Evolutionary conservation across 345 rosid genomes (phyloP), one percentile per base, ranked within the genome.

Genomic region (Microcos paniculata): DNA sequence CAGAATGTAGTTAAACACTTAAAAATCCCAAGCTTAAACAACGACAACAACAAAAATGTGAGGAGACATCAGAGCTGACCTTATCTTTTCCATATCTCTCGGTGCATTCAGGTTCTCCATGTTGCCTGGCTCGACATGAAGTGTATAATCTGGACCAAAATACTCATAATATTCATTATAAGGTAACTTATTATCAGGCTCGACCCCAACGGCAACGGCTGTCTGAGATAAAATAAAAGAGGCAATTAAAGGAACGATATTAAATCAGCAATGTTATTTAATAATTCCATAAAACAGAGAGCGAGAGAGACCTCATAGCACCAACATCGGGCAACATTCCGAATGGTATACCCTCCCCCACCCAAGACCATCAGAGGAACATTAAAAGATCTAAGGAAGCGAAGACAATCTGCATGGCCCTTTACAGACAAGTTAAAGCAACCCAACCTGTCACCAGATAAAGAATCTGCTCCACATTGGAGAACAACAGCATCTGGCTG

Each of bases 271-370:
- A 43, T 42, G 28, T n/a, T 9, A 45, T 73, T 58, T 58, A 28
- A 80, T 23, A 51, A 38, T 68, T 52, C 43, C n/a, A 30, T 14
- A 18, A 43, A 26, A 15, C 38, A 24, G 51, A 63, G 23, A 24
- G 79, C 57, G 51, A 57, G 73, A 79, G 73, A 81, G 73, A 93
- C 99, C 98, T 96, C 98, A 42, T 93, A 96, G 85, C 97, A 92
- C 98, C 99, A 96, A 81, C 99, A 96, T 62, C 98, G 98, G 38
- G 99, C 97, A 64, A 96, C 99, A 83, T 96, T 96, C 71, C 99
- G 84, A 73, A 96, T 93, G 21, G 99, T 96, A 81, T 96, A 96
- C 33, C 99, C 99, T 72, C 99, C 99, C 57, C 99, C 99, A 79
- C 99, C 99, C 86, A 96, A 84, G 24, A 93, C 93, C 99, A 96